phyloP scores from a whole-genome alignment of 345 rosid species.

The Eucalyptus microcorys region DNA sequence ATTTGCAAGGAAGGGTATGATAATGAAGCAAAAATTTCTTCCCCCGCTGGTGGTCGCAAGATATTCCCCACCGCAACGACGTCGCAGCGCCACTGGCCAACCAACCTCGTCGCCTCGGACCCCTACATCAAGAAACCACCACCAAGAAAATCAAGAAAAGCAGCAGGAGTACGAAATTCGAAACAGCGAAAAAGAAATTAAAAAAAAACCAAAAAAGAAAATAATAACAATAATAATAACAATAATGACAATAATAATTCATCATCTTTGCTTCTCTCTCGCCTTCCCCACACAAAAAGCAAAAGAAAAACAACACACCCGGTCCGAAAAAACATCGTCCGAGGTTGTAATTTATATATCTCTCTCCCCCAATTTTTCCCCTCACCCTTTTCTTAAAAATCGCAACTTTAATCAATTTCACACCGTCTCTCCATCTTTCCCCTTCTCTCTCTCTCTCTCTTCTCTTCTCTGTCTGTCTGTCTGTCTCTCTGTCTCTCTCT shows the following conservation, averaged over 20 bases:
- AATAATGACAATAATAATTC: not conserved
- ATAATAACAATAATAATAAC: too few relatives aligned
- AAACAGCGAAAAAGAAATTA: not conserved
- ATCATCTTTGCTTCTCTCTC: not conserved
- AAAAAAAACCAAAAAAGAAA: not conserved
- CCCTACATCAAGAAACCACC: not conserved
- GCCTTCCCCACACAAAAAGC: not conserved
- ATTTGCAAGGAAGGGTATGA: not conserved
- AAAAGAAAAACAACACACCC: not conserved
- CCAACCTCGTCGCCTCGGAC: too few relatives aligned
- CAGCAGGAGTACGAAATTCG: not conserved
- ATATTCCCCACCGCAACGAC: not conserved
- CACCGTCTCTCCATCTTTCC: not conserved
- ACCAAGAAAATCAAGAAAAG: not conserved
- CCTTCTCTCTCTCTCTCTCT: not conserved
- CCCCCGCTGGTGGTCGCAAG: not conserved
- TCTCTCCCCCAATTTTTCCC: not conserved
- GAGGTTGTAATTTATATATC: not conserved
- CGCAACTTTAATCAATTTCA: not conserved
- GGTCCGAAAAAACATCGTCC: not conserved
- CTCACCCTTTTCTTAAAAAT: not conserved
- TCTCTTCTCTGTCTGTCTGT: too few relatives aligned
- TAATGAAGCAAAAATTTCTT: too few relatives aligned
- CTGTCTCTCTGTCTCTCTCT: not conserved
- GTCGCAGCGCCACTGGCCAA: not conserved